Evolutionary conservation across 257 asterid genomes (phyloP).

Genomic region (Capsicum rhomboideum): DNA sequence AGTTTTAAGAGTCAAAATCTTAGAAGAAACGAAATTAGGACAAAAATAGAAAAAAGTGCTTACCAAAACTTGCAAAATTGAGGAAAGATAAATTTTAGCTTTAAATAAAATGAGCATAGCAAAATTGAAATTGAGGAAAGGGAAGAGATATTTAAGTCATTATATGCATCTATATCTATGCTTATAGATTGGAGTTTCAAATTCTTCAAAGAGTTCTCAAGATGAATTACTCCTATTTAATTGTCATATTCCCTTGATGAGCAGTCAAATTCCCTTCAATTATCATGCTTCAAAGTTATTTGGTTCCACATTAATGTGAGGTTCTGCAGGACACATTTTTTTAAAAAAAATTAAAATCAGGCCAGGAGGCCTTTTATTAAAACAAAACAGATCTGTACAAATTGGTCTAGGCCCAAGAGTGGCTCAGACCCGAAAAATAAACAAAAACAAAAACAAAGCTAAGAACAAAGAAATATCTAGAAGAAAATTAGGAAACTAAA

Average conservation of each 20-base stretch:
- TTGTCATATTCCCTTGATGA: neutral
- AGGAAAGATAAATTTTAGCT: neutral
- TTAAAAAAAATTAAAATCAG: too few species aligned
- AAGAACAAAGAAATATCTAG: too few species aligned
- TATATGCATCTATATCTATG: neutral
- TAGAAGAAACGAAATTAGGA: too few species aligned
- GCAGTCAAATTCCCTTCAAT: neutral
- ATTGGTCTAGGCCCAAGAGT: too few species aligned
- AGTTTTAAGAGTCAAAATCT: too few species aligned
- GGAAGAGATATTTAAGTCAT: neutral
- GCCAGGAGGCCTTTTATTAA: too few species aligned
- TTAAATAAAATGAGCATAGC: neutral
- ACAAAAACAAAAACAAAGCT: too few species aligned
- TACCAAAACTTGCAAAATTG: too few species aligned
- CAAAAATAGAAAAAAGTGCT: too few species aligned
- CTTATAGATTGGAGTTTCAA: neutral
- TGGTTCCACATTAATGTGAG: neutral
- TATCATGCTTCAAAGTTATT: neutral
- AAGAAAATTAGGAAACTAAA: too few species aligned
- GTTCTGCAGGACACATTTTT: neutral
- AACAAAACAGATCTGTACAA: too few species aligned
- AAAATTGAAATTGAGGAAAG: neutral
- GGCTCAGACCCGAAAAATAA: too few species aligned
- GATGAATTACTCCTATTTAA: neutral
- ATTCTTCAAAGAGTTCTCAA: neutral